Conservation (phyloP, 2,329 filamentous ascomycete genomes). For the Aulographum hederae region DNA sequence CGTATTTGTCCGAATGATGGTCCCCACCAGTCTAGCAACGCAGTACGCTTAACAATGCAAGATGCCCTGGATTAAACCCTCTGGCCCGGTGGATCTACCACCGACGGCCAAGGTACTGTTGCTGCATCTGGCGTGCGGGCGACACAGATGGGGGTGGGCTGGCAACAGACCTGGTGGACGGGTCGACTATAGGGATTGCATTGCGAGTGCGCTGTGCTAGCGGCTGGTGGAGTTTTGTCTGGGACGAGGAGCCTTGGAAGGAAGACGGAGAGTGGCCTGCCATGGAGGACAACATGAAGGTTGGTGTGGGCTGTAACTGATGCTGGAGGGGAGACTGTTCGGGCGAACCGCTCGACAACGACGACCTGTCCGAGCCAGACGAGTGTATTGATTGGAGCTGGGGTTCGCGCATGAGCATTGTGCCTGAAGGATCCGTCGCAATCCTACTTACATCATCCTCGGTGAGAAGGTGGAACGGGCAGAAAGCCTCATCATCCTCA, state of each 20-base stretch:
- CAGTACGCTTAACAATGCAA: conserved; percentile 15
- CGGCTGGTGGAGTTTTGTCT: conserved; percentile 80
- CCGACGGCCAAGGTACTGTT: conserved; percentile 29
- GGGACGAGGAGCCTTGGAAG: conserved; percentile 42
- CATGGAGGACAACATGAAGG: conserved; percentile 50
- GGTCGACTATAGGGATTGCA: conserved; percentile 95
- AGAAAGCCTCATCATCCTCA: conserved; percentile 92
- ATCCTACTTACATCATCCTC: conserved; percentile 61
- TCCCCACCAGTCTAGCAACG: conserved; percentile 17
- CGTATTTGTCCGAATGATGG: no score
- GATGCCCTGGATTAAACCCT: conserved; percentile 3
- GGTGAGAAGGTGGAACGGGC: conserved; percentile 68
- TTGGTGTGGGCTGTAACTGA: conserved; percentile 51
- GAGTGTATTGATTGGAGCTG: conserved; percentile 87
- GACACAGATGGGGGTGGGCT: conserved; percentile 63
- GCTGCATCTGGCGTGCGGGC: conserved; percentile 43
- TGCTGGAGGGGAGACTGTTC: conserved; percentile 83
- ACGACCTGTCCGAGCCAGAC: conserved; percentile 78
- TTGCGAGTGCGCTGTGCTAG: conserved; percentile 79
- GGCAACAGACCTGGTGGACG: conserved; percentile 74
- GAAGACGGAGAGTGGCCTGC: conserved; percentile 36
- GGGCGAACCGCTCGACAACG: conserved; percentile 84
- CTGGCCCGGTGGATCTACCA: conserved; percentile 28
- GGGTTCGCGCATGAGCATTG: conserved; percentile 9
- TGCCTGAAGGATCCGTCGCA: conserved; percentile 5